Evolutionary conservation across 2,329 filamentous ascomycete species (phyloP).

Genomic region (Zasmidium cellare): DNA sequence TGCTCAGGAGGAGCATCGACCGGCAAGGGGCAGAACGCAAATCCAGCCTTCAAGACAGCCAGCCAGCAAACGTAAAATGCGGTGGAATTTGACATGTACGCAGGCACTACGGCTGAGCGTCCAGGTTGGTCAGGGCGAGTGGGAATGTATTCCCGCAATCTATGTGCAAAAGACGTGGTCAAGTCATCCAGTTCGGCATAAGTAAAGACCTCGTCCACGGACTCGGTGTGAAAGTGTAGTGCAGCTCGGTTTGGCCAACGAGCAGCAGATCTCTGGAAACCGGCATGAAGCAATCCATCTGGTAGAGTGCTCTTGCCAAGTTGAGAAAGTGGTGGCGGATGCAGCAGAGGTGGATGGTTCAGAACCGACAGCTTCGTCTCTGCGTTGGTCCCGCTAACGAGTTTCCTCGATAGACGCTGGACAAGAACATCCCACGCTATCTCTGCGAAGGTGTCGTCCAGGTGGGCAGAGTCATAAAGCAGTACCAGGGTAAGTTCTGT

Average conservation of each 20-base stretch:
- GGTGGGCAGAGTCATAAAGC: conserved; percentile 5
- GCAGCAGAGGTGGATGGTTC: conserved; percentile 12
- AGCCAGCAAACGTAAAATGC: conserved; percentile 19
- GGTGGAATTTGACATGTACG: conserved; percentile 14
- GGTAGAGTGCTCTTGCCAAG: not conserved
- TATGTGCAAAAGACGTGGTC: conserved; percentile 11
- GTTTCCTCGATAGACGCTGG: conserved; percentile 4
- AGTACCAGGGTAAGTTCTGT: conserved; percentile 7
- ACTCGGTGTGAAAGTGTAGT: conserved; percentile 9
- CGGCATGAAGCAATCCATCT: conserved; percentile 9
- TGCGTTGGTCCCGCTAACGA: not conserved
- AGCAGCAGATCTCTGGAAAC: conserved; percentile 10
- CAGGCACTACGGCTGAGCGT: conserved; percentile 7
- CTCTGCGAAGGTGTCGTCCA: conserved; percentile 10
- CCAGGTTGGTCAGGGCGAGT: not conserved
- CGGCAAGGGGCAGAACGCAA: conserved; percentile 16
- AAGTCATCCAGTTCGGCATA: conserved; percentile 13
- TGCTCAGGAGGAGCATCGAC: conserved; percentile 15
- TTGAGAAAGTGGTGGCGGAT: conserved; percentile 4
- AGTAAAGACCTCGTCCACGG: conserved; percentile 9
- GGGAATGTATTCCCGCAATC: conserved; percentile 1
- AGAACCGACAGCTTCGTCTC: conserved; percentile 7
- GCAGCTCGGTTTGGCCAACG: conserved; percentile 6
- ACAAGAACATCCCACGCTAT: conserved; percentile 7
- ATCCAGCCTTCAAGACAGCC: conserved; percentile 16